Evolutionary conservation across 768 basidiomycete genomes (phyloP).

Genomic region (Mycena olivaceomarginata): DNA sequence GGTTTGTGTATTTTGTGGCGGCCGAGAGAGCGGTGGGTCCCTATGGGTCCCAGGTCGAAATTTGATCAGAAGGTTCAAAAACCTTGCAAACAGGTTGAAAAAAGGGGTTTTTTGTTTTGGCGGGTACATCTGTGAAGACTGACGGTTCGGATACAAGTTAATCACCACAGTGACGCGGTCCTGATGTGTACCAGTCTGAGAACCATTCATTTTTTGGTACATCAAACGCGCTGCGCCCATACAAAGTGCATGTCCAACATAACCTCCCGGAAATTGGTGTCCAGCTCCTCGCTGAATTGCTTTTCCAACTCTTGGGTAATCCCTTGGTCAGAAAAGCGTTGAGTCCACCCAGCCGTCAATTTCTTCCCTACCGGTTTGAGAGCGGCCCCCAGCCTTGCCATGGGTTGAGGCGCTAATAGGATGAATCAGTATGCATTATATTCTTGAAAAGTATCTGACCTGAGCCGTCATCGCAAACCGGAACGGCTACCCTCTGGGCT

Average conservation of each 20-base stretch:
- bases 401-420: neutral
- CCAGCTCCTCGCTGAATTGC: neutral
- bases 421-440: neutral
- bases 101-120: too few species aligned
- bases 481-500: neutral
- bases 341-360: conserved; percentile 1
- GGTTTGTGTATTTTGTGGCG: too few species aligned
- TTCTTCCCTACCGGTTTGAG: neutral
- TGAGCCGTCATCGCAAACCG: neutral
- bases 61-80: too few species aligned
- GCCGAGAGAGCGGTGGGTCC: too few species aligned
- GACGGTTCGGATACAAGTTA: too few species aligned
- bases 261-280: neutral
- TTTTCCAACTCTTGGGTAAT: conserved; percentile 6
- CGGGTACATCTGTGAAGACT: too few species aligned
- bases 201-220: too few species aligned
- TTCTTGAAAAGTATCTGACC: conserved; percentile 1
- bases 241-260: conserved; percentile 1
- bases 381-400: neutral
- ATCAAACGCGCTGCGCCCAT: conserved; percentile 12
- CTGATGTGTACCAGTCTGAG: too few species aligned
- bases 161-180: too few species aligned
- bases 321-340: conserved; percentile 20
- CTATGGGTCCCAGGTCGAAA: too few species aligned
- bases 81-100: too few species aligned